Conservation (phyloP, 306 rosid species). For the Fragaria iinumae region DNA sequence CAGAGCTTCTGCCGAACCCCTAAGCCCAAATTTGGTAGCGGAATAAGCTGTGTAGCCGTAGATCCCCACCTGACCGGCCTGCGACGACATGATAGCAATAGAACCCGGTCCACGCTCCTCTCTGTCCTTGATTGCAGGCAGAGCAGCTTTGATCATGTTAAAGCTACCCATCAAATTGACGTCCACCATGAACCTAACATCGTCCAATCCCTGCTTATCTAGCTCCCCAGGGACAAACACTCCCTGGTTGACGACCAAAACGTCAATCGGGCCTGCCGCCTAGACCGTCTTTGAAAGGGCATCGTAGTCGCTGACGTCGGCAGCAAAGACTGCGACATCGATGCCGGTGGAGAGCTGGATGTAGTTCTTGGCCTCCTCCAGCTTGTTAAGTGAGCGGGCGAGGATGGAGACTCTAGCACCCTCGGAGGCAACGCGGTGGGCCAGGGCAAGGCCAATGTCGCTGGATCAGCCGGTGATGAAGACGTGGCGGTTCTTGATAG, state of each 20-base stretch:
- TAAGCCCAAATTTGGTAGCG: constrained; percentile 83
- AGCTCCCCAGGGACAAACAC: constrained; percentile 68
- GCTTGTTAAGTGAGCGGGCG: constrained; percentile 61
- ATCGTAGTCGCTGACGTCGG: constrained; percentile 74
- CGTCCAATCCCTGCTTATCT: constrained; percentile 69
- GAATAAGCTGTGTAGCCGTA: constrained; percentile 90
- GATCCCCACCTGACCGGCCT: constrained; percentile 96
- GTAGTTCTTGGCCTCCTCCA: constrained; percentile 60
- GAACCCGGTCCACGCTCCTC: constrained; percentile 58
- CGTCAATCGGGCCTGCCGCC: constrained; percentile 75
- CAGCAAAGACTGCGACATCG: constrained; percentile 57
- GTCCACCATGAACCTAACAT: constrained; percentile 72
- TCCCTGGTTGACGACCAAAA: constrained; percentile 77
- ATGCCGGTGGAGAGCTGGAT: constrained; percentile 68
- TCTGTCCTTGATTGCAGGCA: constrained; percentile 66
- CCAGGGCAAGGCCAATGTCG: constrained; percentile 91
- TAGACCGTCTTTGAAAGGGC: constrained; percentile 53
- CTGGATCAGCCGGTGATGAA: constrained; percentile 97
- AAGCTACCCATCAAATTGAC: constrained; percentile 76
- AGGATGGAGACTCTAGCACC: constrained; percentile 89
- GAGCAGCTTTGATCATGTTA: constrained; percentile 77
- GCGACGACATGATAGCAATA: constrained; percentile 80
- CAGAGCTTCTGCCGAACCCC: constrained; percentile 85
- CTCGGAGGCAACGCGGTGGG: constrained; percentile 71
- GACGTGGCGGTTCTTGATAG: constrained; percentile 79